Base-by-base conservation (phyloP, 495 filamentous ascomycete species). In the Lasiosphaeria hispida region DNA sequence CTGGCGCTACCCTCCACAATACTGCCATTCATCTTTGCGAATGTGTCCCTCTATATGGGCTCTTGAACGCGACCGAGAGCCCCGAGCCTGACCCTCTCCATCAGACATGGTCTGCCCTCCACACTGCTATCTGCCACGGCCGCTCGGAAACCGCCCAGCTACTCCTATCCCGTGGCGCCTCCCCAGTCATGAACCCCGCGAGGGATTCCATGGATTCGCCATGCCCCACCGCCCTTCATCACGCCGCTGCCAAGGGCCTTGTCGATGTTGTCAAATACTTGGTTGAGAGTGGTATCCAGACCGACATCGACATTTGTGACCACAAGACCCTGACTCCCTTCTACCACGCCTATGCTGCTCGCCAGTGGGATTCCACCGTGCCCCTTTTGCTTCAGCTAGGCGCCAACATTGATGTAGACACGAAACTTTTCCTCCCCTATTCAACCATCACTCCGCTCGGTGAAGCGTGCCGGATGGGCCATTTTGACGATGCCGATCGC, bases 121-220 rank as follows among this genome's bases (percentile, higher is more conserved):
- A 77, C 58, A 55, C 63, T 19, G 65, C 74, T 19, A 68, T 77
- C 37, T 77, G 74, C 56, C 66, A 70, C 30, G 49, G 58, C 10
- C 63, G 63, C 41, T 43, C 64, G 15, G 61, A 67, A 2, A 71
- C 68, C 7, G 69, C 69, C 13, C 61, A 63, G 34, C 63, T 73
- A 0, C 59, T 77, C 15, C 49, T 76, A 33, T 66, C 65, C 15
- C 64, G 65, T 3, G 64, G 68, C 5, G 70, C 72, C 36, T 69
- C 72, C 0, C 54, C 45, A 1, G 33, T 55, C 7, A 69, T 72
- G 62, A 60, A 65, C 15, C n/a, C 58, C 18, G 36, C 30, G 14
- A 43, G 14, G 19, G 34, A 36, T n/a, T 6, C 10, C 17, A 15
- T 11, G 36, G 33, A 40, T 1, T 17, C 36, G 34, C 37, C 47